These are phyloP conservation scores for Onygena corvina DNA, from an alignment of 2,329 filamentous ascomycete genomes.

Conservation along the genomic window DNA sequence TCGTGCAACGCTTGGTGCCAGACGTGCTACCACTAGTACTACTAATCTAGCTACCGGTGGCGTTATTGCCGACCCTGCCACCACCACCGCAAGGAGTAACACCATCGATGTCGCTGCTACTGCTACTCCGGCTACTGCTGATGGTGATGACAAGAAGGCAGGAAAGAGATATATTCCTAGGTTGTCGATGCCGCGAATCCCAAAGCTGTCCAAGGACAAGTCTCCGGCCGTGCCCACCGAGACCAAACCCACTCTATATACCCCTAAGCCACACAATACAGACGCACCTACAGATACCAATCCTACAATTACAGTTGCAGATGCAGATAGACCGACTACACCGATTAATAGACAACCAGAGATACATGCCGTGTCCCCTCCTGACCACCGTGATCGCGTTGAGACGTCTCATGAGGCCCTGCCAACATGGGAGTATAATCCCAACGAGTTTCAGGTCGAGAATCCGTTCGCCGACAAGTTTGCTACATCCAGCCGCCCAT, in stretches of 20 bases:
- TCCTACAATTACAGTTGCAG: too few relatives aligned
- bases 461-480: constrained; percentile 31
- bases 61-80: too few relatives aligned
- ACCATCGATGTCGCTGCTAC: background rate
- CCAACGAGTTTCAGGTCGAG: constrained; percentile 31
- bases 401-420: too few relatives aligned
- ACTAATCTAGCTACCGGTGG: background rate
- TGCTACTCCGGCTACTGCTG: background rate
- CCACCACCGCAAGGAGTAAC: background rate
- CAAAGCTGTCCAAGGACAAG: background rate
- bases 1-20: constrained; percentile 55
- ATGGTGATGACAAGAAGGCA: background rate
- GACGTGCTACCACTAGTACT: constrained; percentile 19
- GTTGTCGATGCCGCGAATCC: background rate
- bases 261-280: background rate
- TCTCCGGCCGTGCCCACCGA: background rate
- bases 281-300: too few relatives aligned
- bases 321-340: too few relatives aligned
- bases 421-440: constrained; percentile 27
- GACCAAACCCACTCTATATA: background rate
- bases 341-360: too few relatives aligned
- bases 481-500: too few relatives aligned
- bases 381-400: too few relatives aligned
- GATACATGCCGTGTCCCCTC: too few relatives aligned
- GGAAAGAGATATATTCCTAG: constrained; percentile 4